Base-by-base conservation (phyloP, 2,329 filamentous ascomycete genomes). In the Venturia oleaginea region DNA sequence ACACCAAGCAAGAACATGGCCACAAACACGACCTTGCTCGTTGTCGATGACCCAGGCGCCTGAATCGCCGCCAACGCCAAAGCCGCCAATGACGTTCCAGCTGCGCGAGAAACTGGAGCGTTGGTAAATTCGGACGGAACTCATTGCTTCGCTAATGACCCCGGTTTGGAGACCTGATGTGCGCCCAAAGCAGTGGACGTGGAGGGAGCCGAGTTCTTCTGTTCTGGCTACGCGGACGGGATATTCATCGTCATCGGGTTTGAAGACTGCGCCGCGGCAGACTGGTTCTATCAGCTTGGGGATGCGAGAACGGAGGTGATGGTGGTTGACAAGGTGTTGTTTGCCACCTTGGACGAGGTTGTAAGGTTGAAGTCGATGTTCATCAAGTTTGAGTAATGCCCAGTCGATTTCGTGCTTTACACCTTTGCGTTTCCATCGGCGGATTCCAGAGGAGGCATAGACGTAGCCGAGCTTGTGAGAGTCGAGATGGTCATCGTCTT, bases 41-140 rank as follows among this genome's bases (percentile, higher is more conserved):
- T 90, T 88, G 69, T 93, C 90, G 19, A 97, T 86, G 4, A 97
- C 85, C 93, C 93, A 97, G 0, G 93, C 93, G 4, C 93, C 93
- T 7, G 89, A 93, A 73, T 97, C 93, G 22, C 93, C 93, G 2
- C 92, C 92, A 15, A 94, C 85, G 68, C 83, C 83, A 69, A 86
- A 85, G 43, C 81, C 81, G 42, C 84, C 84, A 30, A 81, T 78
- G 38, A 87, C 84, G 64, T 81, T 81, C 79, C 85, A 88, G 71
- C 81, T 89, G 64, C 90, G 87, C 19, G 88, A 91, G 54, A 92
- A 91, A 6, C 90, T 91, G 55, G 84, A 82, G 19, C 93, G 89
- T 0, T 91, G 92, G 71, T 91, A 90, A 51, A 97, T 88, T 74
- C 94, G 95, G 66, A 97, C 90, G 2, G 90, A 88, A 0, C 88